phyloP scores from a whole-genome alignment of 371 early-diverging fungal species.

The Rhizopus microsporus region DNA sequence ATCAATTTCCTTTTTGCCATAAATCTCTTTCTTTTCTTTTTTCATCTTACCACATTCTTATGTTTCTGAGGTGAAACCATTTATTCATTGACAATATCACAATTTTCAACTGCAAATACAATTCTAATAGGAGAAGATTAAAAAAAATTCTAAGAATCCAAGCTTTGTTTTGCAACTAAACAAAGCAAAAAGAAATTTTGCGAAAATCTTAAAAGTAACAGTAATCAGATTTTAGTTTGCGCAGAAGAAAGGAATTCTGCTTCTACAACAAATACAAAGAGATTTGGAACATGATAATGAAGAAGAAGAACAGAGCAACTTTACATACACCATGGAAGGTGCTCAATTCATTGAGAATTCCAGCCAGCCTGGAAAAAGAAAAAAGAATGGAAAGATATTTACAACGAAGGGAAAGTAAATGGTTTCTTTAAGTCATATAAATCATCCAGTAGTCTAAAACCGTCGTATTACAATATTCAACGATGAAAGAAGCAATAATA shows the following conservation, averaged over 20 bases:
- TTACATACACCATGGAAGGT: constrained; percentile 10
- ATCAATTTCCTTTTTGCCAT: no score
- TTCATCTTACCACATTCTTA: no score
- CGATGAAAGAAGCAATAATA: constrained; percentile 15
- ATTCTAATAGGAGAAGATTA: no score
- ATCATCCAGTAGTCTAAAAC: constrained; percentile 9
- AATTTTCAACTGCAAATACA: no score
- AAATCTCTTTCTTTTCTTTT: no score
- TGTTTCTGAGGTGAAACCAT: no score
- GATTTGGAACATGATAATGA: constrained; percentile 8
- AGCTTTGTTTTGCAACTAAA: no score
- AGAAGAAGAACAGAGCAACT: constrained; percentile 4
- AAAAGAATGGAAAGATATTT: constrained; percentile 10
- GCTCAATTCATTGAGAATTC: constrained; percentile 14
- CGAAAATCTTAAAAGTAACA: background rate
- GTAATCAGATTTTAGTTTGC: no score
- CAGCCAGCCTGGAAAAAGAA: constrained; percentile 14
- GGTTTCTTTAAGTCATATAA: constrained; percentile 11
- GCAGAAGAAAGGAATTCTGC: no score
- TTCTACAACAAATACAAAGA: background rate
- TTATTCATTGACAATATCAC: no score
- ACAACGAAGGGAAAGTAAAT: constrained; percentile 12
- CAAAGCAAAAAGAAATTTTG: no score
- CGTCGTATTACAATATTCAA: constrained; percentile 12
- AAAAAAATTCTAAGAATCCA: no score